Evolutionary conservation across 208 protist species (phyloP), one percentile per base, ranked within the genome.

Genomic region (Wallacemonas rigidus): DNA sequence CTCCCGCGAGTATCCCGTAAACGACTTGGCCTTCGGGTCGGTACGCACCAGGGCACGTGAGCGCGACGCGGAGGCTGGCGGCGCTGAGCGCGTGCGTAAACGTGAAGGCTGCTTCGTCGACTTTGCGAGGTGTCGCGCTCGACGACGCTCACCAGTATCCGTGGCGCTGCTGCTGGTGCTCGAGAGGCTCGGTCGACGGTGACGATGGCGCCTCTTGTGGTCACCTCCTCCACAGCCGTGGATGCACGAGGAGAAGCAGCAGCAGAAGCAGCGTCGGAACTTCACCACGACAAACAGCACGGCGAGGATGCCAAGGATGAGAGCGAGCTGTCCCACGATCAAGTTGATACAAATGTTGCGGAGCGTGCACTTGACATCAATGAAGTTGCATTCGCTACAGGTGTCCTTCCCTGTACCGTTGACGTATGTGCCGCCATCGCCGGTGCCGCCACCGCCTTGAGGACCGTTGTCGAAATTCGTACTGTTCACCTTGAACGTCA

Each of bases 231-330:
- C 26, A 26, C 26, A 0, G 26, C 26, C 26, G 26, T 26, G 26
- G 26, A 26, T 26, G 26, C 26, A 26, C 26, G 26, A 26, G 26
- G 26, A 38, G 9, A 65, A 35, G 43, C 60, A 65, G 60, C 60
- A 45, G 60, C 60, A 65, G 4, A 65, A n/a, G 60, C 43, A 65
- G 60, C n/a, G 60, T 9, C 60, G 60, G 11, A 65, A n/a, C 60
- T 48, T 65, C 41, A 65, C n/a, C 5, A 65, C 3, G 11, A 65
- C 5, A 3, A 48, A 3, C 36, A 65, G 43, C 4, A 41, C 60
- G 4, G n/a, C 60, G 15, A 65, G 3, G 17, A 65, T 65, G 60
- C n/a, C 60, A 8, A 65, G 60, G 41, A 65, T 44, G 7, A 36
- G 4, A 3, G 60, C 60, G 12, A 65, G 60, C 60, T 65, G 60